Percentiles rank a stretch among this genome's conserved stretches.
phyloP scores from a whole-genome alignment of 257 asterid genomes.

The Solanum rostratum region DNA sequence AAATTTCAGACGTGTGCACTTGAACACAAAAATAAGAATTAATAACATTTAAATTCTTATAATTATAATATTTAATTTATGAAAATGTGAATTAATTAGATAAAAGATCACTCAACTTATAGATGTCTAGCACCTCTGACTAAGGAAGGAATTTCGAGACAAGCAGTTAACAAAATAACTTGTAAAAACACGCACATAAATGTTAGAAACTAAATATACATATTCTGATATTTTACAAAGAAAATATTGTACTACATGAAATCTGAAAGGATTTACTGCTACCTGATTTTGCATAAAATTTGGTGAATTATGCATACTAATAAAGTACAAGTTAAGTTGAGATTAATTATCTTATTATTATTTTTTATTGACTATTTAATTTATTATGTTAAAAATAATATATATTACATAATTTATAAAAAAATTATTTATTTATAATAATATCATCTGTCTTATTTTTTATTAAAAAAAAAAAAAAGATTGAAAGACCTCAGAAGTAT shows the following conservation, averaged over 20 bases:
- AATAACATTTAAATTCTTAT: too few species aligned
- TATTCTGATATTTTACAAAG: too few species aligned
- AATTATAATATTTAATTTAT: too few species aligned
- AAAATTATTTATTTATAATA: not conserved
- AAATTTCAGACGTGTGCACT: too few species aligned
- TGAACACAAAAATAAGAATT: too few species aligned
- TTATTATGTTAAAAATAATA: not conserved
- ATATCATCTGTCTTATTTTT: not conserved
- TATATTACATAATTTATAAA: not conserved
- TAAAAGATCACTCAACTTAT: too few species aligned
- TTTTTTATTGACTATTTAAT: not conserved
- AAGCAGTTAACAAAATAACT: not conserved
- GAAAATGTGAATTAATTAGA: too few species aligned
- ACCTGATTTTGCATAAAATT: not conserved
- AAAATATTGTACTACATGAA: too few species aligned
- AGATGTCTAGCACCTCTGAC: not conserved
- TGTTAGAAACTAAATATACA: too few species aligned
- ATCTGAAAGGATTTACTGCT: too few species aligned
- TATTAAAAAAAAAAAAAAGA: not conserved
- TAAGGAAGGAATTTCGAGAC: not conserved
- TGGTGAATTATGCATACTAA: not conserved
- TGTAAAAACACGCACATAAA: not conserved
- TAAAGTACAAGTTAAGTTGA: not conserved
- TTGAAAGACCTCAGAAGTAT: not conserved
- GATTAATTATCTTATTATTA: not conserved